Conservation (phyloP, 345 rosid species). For the Schrenkiella parvula region DNA sequence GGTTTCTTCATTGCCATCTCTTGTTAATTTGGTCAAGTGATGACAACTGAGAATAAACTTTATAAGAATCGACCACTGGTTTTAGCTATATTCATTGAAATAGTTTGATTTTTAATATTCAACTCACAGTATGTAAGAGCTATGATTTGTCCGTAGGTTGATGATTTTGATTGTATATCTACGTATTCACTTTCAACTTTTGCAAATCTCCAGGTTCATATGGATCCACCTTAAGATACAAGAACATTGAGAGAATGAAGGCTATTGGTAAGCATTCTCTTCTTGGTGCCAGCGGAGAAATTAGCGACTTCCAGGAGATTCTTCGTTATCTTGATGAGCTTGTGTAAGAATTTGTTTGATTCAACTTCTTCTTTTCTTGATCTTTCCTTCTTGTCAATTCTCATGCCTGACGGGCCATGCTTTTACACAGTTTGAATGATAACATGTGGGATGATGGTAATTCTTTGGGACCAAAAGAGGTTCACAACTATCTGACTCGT, state of each 20-base stretch:
- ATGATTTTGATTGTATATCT: not conserved
- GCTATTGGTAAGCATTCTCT: slow-evolving; percentile 93
- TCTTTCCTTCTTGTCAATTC: slow-evolving; percentile 9
- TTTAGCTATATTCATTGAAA: too few species aligned
- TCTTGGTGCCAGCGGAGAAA: slow-evolving; percentile 94
- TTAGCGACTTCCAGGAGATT: slow-evolving; percentile 97
- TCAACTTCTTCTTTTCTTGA: not conserved
- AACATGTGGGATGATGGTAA: slow-evolving; percentile 99
- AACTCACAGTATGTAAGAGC: not conserved
- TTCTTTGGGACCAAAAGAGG: slow-evolving; percentile 98
- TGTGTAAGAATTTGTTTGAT: slow-evolving; percentile 43
- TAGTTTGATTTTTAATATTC: not conserved
- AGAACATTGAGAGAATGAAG: slow-evolving; percentile 82
- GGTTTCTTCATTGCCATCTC: not conserved
- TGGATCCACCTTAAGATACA: slow-evolving; percentile 93
- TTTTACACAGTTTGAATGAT: slow-evolving; percentile 71
- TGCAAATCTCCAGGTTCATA: slow-evolving; percentile 60
- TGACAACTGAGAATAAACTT: not conserved
- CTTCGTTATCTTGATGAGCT: slow-evolving; percentile 85
- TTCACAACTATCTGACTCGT: slow-evolving; percentile 89
- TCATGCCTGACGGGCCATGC: not conserved
- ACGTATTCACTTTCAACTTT: not conserved
- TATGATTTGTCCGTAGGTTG: not conserved
- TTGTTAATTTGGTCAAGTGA: not conserved
- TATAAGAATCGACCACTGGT: too few species aligned